Conservation (phyloP, 163 green algal genomes). For the Trebouxiophyceae sp. region DNA sequence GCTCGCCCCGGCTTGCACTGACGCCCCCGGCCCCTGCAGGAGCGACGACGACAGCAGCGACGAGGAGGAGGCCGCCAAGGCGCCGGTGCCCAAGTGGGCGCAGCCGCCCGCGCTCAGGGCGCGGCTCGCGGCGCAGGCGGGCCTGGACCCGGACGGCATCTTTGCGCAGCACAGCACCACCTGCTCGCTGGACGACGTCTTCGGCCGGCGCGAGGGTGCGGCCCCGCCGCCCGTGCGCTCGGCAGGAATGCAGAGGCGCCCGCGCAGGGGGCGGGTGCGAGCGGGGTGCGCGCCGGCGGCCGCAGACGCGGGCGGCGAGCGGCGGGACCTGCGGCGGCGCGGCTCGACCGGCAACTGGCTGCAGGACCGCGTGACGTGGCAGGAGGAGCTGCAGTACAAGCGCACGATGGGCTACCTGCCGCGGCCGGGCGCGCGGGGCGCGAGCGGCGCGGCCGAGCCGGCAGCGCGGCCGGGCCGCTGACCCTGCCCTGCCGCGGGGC, state of each 20-base stretch:
- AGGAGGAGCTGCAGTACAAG: slow-evolving; percentile 73
- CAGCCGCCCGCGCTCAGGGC: slow-evolving; percentile 6
- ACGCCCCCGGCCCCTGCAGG: too few relatives aligned
- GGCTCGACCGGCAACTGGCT: slow-evolving; percentile 73
- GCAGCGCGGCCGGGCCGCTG: too few relatives aligned
- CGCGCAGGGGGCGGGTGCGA: too few relatives aligned
- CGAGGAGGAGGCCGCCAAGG: slow-evolving; percentile 20
- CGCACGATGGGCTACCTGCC: slow-evolving; percentile 64
- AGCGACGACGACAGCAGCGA: slow-evolving; percentile 36
- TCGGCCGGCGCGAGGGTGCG: too few relatives aligned
- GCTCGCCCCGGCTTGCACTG: too few relatives aligned
- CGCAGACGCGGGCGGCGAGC: too few relatives aligned
- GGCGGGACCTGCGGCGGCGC: slow-evolving; percentile 48
- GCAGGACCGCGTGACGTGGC: slow-evolving; percentile 63
- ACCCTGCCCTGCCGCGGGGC: too few relatives aligned
- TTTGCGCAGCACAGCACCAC: slow-evolving; percentile 65
- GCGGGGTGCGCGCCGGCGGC: too few relatives aligned
- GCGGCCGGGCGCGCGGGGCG: slow-evolving; percentile 14
- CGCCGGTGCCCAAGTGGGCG: slow-evolving; percentile 25
- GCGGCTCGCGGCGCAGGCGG: slow-evolving; percentile 15
- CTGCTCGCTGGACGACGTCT: slow-evolving; percentile 66
- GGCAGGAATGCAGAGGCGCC: too few relatives aligned
- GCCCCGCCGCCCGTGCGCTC: too few relatives aligned
- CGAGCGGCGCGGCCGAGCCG: neutral
- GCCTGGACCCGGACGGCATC: slow-evolving; percentile 62